These are phyloP conservation scores for Gamsiella multidivaricata DNA, from an alignment of 192 early-diverging fungal genomes.

Conservation along the genomic window DNA sequence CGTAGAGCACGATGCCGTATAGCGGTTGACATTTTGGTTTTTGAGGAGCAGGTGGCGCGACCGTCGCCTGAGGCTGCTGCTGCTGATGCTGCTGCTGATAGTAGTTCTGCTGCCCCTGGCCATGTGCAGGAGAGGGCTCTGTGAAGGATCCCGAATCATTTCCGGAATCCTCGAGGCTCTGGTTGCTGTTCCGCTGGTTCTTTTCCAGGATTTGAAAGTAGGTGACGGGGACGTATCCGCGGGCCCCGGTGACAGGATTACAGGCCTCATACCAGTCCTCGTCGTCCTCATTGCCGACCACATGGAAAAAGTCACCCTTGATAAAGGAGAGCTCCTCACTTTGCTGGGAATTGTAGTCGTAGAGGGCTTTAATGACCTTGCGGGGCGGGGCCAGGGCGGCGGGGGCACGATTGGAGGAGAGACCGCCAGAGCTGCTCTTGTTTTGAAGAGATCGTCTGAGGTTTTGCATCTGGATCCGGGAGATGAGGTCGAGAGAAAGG, in stretches of 20 bases:
- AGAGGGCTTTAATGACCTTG: slow-evolving; percentile 78
- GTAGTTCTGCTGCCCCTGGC: slow-evolving; percentile 28
- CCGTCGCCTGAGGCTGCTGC: slow-evolving; percentile 7
- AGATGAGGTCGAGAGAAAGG: background rate
- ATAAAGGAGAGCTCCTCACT: slow-evolving; percentile 75
- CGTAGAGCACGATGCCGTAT: slow-evolving; percentile 79
- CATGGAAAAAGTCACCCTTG: slow-evolving; percentile 83
- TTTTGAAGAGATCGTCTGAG: slow-evolving; percentile 44
- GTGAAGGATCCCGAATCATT: slow-evolving; percentile 31
- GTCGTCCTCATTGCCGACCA: slow-evolving; percentile 77
- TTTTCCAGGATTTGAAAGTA: slow-evolving; percentile 81
- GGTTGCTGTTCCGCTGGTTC: slow-evolving; percentile 55
- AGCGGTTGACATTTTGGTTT: slow-evolving; percentile 64
- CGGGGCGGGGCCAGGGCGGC: slow-evolving; percentile 64
- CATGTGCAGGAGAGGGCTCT: slow-evolving; percentile 10
- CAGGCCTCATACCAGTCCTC: slow-evolving; percentile 78
- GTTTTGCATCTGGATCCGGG: slow-evolving; percentile 30
- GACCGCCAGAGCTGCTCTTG: slow-evolving; percentile 42
- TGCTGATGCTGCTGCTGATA: slow-evolving; percentile 16
- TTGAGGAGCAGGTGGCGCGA: slow-evolving; percentile 51
- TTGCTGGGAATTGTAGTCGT: slow-evolving; percentile 71
- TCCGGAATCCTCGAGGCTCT: slow-evolving; percentile 40
- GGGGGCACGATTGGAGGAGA: slow-evolving; percentile 23
- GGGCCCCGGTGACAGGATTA: slow-evolving; percentile 76
- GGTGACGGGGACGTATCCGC: slow-evolving; percentile 75